Conservation (phyloP, 345 rosid species). For the Camelina hispida region DNA sequence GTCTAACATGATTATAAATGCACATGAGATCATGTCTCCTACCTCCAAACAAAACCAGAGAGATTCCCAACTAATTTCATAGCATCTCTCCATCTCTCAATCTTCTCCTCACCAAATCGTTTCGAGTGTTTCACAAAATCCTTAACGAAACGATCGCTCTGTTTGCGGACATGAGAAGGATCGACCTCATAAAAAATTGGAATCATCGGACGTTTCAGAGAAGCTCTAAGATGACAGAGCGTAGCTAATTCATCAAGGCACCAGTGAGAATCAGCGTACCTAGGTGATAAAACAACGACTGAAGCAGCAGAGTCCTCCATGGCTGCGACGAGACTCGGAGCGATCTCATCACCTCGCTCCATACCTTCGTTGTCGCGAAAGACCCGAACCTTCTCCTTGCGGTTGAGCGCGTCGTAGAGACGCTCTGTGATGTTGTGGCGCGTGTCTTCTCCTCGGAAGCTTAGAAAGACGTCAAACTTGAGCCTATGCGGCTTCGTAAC, state of each 20-base stretch:
- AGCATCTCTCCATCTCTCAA: constrained; percentile 52
- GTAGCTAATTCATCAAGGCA: constrained; percentile 57
- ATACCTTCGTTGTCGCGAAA: constrained; percentile 54
- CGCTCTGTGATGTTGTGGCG: constrained; percentile 44
- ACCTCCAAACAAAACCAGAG: constrained; percentile 44
- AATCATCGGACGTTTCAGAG: constrained; percentile 42
- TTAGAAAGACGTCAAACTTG: constrained; percentile 60
- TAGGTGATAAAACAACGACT: constrained; percentile 48
- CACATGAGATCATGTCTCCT: neutral
- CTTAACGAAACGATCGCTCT: constrained; percentile 42
- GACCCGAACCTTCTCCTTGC: constrained; percentile 40
- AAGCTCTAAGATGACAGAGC: constrained; percentile 40
- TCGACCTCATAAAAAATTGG: constrained; percentile 59
- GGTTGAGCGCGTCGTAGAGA: constrained; percentile 33
- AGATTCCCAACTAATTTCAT: constrained; percentile 49
- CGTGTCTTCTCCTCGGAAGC: constrained; percentile 65
- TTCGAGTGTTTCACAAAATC: constrained; percentile 40
- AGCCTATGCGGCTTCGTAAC: constrained; percentile 46
- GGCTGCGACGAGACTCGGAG: constrained; percentile 43
- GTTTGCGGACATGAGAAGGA: constrained; percentile 57
- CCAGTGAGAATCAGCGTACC: constrained; percentile 55
- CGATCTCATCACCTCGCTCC: constrained; percentile 53
- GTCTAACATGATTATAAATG: neutral
- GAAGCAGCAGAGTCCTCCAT: constrained; percentile 63
- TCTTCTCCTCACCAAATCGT: constrained; percentile 38